Percentiles rank a stretch among this genome's conserved stretches.
Evolutionary conservation across 768 basidiomycete genomes (phyloP).

Genomic region (Collybiopsis luxurians): DNA sequence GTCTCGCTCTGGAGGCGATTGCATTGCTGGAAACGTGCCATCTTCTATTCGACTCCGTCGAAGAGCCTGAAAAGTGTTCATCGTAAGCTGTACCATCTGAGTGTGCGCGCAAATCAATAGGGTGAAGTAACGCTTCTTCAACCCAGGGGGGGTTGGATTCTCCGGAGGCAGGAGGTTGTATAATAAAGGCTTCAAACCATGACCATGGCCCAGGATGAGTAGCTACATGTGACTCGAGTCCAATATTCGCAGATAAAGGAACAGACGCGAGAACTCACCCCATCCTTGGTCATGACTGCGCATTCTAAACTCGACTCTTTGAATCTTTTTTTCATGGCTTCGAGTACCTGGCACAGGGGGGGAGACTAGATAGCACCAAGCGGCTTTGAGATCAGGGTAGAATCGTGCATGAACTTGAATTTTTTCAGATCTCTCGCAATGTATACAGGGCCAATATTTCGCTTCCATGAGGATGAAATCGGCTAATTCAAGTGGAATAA

Average conservation of each 20-base stretch:
- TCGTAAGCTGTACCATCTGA: not conserved
- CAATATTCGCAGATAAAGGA: not conserved
- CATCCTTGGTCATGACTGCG: slow-evolving; percentile 2
- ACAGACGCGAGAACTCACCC: not conserved
- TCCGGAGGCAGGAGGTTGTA: not conserved
- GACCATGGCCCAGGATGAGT: not conserved
- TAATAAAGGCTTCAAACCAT: slow-evolving; percentile 4
- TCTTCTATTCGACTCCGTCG: too few species aligned
- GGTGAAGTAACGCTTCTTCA: not conserved
- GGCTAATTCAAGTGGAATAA: not conserved
- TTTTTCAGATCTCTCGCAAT: not conserved
- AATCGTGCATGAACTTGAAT: not conserved
- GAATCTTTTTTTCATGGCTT: not conserved
- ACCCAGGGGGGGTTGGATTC: not conserved
- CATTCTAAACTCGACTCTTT: not conserved
- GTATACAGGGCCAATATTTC: not conserved
- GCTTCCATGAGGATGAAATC: not conserved
- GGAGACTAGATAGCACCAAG: not conserved
- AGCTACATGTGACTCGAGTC: not conserved
- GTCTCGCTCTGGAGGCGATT: not conserved
- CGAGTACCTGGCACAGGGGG: not conserved
- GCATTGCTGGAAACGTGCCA: not conserved
- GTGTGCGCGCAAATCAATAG: not conserved
- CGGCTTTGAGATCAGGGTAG: not conserved
- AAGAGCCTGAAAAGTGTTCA: not conserved